Evolutionary conservation across 257 asterid species (phyloP).

Genomic region (Phtheirospermum japonicum): DNA sequence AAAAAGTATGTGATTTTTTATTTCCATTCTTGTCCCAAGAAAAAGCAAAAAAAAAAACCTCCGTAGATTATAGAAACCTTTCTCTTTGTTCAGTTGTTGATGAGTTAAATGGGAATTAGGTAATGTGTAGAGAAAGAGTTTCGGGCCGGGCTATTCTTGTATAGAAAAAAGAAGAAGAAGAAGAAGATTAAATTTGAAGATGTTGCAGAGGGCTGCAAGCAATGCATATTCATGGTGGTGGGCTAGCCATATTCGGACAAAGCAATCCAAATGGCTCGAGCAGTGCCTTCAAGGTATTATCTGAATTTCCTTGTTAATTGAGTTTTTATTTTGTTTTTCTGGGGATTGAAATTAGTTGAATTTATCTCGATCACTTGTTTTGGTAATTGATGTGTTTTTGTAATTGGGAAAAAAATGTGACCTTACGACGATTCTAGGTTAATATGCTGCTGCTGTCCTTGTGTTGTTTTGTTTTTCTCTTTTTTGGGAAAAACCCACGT

Average conservation of each 20-base stretch:
- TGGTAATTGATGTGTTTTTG: no score
- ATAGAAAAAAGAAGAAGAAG: not conserved
- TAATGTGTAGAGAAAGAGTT: not conserved
- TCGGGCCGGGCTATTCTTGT: not conserved
- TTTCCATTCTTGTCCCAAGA: not conserved
- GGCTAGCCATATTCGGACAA: not conserved
- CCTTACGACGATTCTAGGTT: no score
- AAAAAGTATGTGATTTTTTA: not conserved
- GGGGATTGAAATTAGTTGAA: no score
- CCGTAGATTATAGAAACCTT: no score
- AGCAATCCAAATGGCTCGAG: slow-evolving; percentile 1
- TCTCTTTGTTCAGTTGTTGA: not conserved
- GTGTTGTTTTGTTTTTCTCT: no score
- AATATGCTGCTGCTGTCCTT: no score
- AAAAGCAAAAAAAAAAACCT: not conserved
- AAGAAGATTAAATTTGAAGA: not conserved
- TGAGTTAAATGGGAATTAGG: not conserved
- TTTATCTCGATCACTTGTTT: no score
- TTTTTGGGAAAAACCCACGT: no score
- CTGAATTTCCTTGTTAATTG: no score
- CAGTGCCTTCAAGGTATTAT: not conserved
- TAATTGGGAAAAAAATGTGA: no score
- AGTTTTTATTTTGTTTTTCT: no score
- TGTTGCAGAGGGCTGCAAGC: slow-evolving; percentile 5
- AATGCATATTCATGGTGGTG: slow-evolving; percentile 5